These are phyloP conservation scores for Kazachstania kunashirensis DNA, from an alignment of 805 yeast species.

Conservation along the genomic window DNA sequence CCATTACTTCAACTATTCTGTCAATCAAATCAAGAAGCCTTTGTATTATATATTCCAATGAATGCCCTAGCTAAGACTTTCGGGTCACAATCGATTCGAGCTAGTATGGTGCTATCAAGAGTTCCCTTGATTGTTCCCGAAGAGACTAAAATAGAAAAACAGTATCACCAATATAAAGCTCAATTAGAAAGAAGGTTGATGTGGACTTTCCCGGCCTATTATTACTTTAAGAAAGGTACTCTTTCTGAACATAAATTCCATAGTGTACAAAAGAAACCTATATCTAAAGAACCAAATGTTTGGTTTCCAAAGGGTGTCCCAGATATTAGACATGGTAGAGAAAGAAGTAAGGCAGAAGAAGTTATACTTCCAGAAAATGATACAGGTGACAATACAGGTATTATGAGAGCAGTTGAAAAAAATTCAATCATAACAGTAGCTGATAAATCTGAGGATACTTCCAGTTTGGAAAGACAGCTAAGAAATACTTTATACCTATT, in stretches of 20 bases:
- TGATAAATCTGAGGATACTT: constrained; percentile 50
- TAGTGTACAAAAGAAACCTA: constrained; percentile 67
- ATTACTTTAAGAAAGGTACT: constrained; percentile 83
- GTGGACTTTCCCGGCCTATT: constrained; percentile 97
- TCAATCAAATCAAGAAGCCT: too few relatives aligned
- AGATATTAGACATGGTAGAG: constrained; percentile 79
- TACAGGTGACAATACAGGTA: constrained; percentile 38
- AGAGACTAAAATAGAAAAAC: constrained; percentile 56
- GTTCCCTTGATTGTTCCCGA: constrained; percentile 79
- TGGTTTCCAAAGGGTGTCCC: constrained; percentile 80
- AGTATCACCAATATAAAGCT: constrained; percentile 72
- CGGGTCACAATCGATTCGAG: constrained; percentile 17
- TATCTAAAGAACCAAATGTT: constrained; percentile 60
- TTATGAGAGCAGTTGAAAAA: constrained; percentile 58
- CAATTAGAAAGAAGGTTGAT: constrained; percentile 81
- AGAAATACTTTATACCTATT: constrained; percentile 72
- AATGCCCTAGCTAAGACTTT: constrained; percentile 2
- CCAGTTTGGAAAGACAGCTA: constrained; percentile 69
- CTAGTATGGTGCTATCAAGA: constrained; percentile 64
- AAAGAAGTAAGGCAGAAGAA: constrained; percentile 72
- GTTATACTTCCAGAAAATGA: constrained; percentile 64
- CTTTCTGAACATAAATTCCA: constrained; percentile 73
- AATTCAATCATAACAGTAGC: constrained; percentile 71
- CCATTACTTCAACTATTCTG: too few relatives aligned
- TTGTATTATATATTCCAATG: constrained; percentile 1